Percentiles rank a stretch among this genome's conserved stretches.
phyloP scores from a whole-genome alignment of 2,329 filamentous ascomycete genomes.

The Aureobasidium vineae region DNA sequence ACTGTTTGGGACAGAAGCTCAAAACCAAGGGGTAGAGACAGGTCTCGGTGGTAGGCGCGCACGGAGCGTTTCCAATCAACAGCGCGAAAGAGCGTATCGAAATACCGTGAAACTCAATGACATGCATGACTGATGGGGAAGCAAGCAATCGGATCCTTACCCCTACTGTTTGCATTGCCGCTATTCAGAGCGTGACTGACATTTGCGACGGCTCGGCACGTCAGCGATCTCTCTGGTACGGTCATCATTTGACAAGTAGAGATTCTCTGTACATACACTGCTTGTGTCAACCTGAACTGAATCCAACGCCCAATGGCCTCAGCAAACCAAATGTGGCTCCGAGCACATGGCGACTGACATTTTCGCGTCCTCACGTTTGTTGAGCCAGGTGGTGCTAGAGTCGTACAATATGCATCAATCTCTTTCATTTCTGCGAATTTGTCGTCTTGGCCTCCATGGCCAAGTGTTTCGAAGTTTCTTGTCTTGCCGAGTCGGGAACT shows the following conservation, averaged over 20 bases:
- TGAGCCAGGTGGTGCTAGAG: neutral
- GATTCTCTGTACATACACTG: neutral
- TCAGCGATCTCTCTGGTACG: neutral
- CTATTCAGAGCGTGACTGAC: neutral
- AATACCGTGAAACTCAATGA: neutral
- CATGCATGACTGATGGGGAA: conserved; percentile 1
- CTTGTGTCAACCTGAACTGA: neutral
- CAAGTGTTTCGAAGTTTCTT: conserved; percentile 22
- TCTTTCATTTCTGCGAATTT: neutral
- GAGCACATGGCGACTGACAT: neutral
- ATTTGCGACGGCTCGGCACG: conserved; percentile 16
- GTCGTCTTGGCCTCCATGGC: conserved; percentile 6
- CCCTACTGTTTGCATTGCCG: neutral
- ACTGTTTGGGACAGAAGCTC: conserved; percentile 5
- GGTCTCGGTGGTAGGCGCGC: conserved; percentile 17
- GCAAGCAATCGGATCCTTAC: neutral
- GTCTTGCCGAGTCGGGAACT: neutral
- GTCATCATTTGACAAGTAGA: neutral
- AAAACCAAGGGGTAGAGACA: conserved; percentile 10
- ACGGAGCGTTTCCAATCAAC: conserved; percentile 4
- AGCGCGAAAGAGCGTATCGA: conserved; percentile 1
- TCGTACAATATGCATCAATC: neutral
- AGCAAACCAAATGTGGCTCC: neutral
- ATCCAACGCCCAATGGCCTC: neutral
- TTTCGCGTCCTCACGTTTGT: neutral